Percentiles rank a stretch among this genome's conserved stretches.
phyloP scores from a whole-genome alignment of 2,329 filamentous ascomycete genomes.

The Teratosphaeria nubilosa region DNA sequence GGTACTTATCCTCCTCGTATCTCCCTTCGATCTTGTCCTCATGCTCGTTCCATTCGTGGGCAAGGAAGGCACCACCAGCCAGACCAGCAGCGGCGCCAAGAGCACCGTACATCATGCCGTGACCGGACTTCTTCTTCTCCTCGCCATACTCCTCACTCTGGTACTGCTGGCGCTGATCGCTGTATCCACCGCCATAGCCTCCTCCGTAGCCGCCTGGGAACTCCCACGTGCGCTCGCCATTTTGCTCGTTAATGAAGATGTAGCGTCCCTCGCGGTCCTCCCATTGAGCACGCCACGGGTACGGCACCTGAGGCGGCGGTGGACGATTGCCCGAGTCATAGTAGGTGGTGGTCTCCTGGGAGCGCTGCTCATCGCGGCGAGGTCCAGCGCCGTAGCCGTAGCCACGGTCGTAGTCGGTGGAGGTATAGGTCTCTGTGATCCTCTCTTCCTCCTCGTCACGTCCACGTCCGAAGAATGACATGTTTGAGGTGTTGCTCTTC shows the following conservation, averaged over 20 bases:
- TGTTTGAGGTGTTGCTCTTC: background rate
- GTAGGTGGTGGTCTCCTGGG: conserved; percentile 4
- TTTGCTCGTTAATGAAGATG: conserved; percentile 39
- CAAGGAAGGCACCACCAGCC: conserved; percentile 34
- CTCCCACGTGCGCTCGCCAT: conserved; percentile 33
- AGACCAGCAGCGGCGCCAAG: conserved; percentile 33
- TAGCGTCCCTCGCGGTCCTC: conserved; percentile 31
- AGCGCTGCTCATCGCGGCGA: background rate
- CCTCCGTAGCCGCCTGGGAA: conserved; percentile 22
- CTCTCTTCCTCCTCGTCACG: background rate
- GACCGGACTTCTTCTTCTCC: conserved; percentile 20
- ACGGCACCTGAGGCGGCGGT: conserved; percentile 26
- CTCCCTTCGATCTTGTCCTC: conserved; percentile 18
- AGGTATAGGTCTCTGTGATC: background rate
- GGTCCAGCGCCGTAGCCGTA: background rate
- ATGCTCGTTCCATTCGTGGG: conserved; percentile 35
- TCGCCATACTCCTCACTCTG: conserved; percentile 6
- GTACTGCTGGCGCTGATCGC: conserved; percentile 1
- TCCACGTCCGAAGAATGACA: background rate
- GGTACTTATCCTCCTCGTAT: conserved; percentile 20
- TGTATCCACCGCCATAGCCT: conserved; percentile 13
- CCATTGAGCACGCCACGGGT: conserved; percentile 38
- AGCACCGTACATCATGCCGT: conserved; percentile 28
- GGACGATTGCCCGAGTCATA: conserved; percentile 5
- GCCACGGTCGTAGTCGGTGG: conserved; percentile 1